Percentiles rank a stretch among this genome's conserved stretches.
Conservation (phyloP, 352 stramenopile species). For the Globisporangium uncinulatum region DNA sequence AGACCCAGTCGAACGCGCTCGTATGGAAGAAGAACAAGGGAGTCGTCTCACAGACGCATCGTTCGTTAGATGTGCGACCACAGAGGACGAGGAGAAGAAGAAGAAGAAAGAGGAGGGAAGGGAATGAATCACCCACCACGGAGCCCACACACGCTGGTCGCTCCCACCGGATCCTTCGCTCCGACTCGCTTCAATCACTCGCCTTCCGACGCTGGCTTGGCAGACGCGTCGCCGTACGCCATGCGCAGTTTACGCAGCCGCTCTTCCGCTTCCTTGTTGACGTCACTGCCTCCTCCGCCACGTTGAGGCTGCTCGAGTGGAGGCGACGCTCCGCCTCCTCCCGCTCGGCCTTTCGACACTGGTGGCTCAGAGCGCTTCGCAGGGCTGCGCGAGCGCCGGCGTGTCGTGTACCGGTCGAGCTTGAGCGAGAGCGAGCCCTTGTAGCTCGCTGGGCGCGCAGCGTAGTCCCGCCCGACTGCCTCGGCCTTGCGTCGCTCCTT, state of each 20-base stretch:
- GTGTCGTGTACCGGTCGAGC: slow-evolving; percentile 82
- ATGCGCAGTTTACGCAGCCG: slow-evolving; percentile 64
- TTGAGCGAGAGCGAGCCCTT: slow-evolving; percentile 92
- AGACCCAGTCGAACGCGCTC: neutral
- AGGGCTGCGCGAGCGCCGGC: slow-evolving; percentile 62
- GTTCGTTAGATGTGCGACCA: neutral
- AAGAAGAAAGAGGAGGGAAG: too few relatives aligned
- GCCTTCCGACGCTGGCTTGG: slow-evolving; percentile 18
- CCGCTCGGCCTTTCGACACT: slow-evolving; percentile 19
- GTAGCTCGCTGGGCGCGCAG: slow-evolving; percentile 86
- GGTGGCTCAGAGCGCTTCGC: slow-evolving; percentile 48
- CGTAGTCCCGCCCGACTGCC: slow-evolving; percentile 88
- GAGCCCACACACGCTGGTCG: neutral
- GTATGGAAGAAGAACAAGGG: neutral
- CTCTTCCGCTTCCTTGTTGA: slow-evolving; percentile 43
- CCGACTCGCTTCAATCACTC: neutral
- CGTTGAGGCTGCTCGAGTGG: neutral
- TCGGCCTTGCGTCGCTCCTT: slow-evolving; percentile 88
- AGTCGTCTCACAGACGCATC: neutral
- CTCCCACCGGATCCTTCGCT: neutral
- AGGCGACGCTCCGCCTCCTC: neutral
- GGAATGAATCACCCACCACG: neutral
- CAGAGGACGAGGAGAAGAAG: too few relatives aligned
- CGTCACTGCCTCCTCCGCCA: slow-evolving; percentile 4
- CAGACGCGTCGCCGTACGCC: slow-evolving; percentile 80